Evolutionary conservation across 768 basidiomycete genomes (phyloP), one percentile per base, ranked within the genome.

Genomic region (Boletus coccyginus): DNA sequence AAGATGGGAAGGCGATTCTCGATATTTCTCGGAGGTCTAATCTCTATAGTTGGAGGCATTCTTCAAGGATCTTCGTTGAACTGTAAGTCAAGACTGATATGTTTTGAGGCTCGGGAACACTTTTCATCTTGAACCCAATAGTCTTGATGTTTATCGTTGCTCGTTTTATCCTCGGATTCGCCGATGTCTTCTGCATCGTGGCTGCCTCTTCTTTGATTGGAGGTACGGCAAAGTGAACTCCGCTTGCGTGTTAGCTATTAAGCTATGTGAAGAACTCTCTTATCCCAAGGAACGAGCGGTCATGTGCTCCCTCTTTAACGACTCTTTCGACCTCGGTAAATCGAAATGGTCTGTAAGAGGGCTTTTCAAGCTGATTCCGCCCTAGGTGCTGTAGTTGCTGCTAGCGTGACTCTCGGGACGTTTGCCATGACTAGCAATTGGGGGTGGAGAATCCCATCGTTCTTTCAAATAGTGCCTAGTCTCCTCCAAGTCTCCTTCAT

Each of bases 391-490:
- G 11, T 62, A 8, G 29, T 31, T 14, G 82, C 84, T 8, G 83
- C 83, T 16, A 81, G 77, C 7, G 56, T 58, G 36, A 89, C 86
- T 0, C 79, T 87, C 39, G 56, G 43, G 27, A 27, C 27, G 27
- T 27, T 27, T 27, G 27, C 27, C 27, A 27, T 27, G 27, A 27
- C 27, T 6, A 27, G 27, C 6, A 27, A 27, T 27, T 27, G 27
- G 27, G 27, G 27, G 27, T 27, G 27, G 27, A 27, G 56, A 39
- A 57, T 53, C 1, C 46, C 56, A 27, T 57, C 56, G 2, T 82
- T 84, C 19, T 75, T 86, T 10, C 86, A 88, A 66, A 59, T 80
- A 39, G 62, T 76, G 1, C 85, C 85, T 1, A 80, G 78, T 56
- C 35, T 75, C 16, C 67, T 85, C 29, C 85, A 87, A 57, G 62